Evolutionary conservation across 2,329 filamentous ascomycete species (phyloP).

Genomic region (Pseudogymnoascus sp.): DNA sequence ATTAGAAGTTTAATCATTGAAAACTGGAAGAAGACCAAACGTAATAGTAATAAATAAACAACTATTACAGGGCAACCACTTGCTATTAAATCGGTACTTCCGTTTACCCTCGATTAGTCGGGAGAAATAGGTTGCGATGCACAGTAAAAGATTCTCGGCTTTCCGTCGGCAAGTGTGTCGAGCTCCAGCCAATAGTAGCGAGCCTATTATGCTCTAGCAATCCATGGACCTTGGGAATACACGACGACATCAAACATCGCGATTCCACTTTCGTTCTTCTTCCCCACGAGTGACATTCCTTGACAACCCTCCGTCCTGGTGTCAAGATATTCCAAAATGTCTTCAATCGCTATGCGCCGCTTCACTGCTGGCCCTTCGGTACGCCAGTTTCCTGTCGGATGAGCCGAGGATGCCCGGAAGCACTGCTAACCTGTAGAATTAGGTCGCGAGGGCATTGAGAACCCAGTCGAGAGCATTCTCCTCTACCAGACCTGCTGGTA

Average conservation of each 20-base stretch:
- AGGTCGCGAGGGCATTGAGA: constrained; percentile 35
- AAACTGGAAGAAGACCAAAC: background rate
- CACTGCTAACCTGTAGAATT: constrained; percentile 15
- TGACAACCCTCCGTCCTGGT: constrained; percentile 8
- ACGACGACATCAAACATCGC: constrained; percentile 9
- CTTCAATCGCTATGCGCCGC: constrained; percentile 57
- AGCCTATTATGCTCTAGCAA: constrained; percentile 10
- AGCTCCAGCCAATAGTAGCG: constrained; percentile 7
- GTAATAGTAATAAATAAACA: background rate
- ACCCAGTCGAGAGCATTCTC: constrained; percentile 73
- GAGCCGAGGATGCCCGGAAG: constrained; percentile 18
- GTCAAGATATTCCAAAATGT: constrained; percentile 39
- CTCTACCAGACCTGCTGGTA: constrained; percentile 72
- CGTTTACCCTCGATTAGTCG: background rate
- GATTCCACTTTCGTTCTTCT: constrained; percentile 3
- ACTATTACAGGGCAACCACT: background rate
- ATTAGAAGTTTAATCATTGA: background rate
- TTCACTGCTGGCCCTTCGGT: constrained; percentile 49
- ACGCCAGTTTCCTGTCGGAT: constrained; percentile 29
- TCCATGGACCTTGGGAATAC: background rate
- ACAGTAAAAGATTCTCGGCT: constrained; percentile 7
- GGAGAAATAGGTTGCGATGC: background rate
- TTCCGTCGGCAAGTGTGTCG: constrained; percentile 9
- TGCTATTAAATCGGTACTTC: background rate
- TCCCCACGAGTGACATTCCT: constrained; percentile 9